Base-by-base conservation (phyloP, 1,284 basidiomycete genomes). In the Leccinum pachyderme region DNA sequence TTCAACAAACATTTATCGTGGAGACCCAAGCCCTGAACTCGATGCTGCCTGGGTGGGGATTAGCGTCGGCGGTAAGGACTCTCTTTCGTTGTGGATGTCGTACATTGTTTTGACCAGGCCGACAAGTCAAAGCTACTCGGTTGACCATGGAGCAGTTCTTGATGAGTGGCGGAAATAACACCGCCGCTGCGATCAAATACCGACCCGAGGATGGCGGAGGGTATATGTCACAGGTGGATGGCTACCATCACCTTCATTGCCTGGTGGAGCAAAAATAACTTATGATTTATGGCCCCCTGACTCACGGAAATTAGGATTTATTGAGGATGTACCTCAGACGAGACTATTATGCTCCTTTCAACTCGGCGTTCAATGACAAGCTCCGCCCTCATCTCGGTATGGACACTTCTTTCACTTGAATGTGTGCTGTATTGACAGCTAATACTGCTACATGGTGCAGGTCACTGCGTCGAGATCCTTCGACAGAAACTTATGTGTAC, bases 181-280 rank as follows among this genome's bases (percentile, higher is more conserved):
- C 12, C 8, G 22, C 49, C 2, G 29, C 49, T 6, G 50, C 51
- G 33, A 22, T 54, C 47, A 49, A 29, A 50, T 49, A 29, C 25
- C 31, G 22, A 8, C 47, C 53, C 15, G 47, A 50, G 48, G 43
- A 54, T 32, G 53, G 53, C 24, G 47, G 53, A 3, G 53, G 48
- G 11, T 54, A 54, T 9, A 54, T 54, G 53, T 33, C 53, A 1
- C 47, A 54, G 18, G 22, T 54, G 4, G 53, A 54, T n/a, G 24
- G 48, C 11, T 54, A 54, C 28, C 53, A 51, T 31, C 47, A 50
- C 27, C 7, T 54, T 15, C 47, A 53, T 27, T 51, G 48, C 18
- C 29, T 54, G 47, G 47, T 54, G n/a, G 7, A 39, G 24, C 5
- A 22, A 12, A 15, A 43, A 15, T 24, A 22, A 11, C 33, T n/a